Conservation (phyloP, 108 stramenopile genomes). For the Aurantiochytrium sp. region DNA sequence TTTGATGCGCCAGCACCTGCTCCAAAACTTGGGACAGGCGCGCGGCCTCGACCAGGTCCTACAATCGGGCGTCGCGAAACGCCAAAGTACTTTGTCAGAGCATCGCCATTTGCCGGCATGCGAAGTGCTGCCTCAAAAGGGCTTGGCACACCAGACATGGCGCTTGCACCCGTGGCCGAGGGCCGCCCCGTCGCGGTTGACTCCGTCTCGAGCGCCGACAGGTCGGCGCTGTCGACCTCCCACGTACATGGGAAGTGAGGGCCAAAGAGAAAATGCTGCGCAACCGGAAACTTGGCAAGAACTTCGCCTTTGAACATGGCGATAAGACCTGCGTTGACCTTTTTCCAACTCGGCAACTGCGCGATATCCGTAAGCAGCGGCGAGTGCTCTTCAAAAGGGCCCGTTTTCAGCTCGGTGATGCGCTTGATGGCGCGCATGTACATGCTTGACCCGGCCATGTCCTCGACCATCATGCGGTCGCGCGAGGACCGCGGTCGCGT, state of each 20-base stretch:
- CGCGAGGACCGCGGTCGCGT: neutral
- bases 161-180: neutral
- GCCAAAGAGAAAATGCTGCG: slow-evolving; percentile 53
- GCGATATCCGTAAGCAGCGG: slow-evolving; percentile 48
- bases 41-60: neutral
- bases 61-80: neutral
- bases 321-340: slow-evolving; percentile 11
- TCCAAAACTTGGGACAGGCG: too few species aligned
- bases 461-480: neutral
- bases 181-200: neutral
- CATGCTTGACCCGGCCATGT: slow-evolving; percentile 26
- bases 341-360: slow-evolving; percentile 31
- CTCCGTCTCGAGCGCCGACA: neutral
- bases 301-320: slow-evolving; percentile 37
- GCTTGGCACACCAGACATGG: neutral
- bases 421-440: slow-evolving; percentile 39
- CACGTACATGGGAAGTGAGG: slow-evolving; percentile 37
- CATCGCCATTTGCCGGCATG: neutral
- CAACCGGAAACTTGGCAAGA: slow-evolving; percentile 44
- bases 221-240: slow-evolving; percentile 1
- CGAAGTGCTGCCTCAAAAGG: neutral
- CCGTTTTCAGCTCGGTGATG: slow-evolving; percentile 34
- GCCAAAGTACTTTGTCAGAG: neutral
- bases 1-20: too few species aligned
- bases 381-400: slow-evolving; percentile 52